A percentile compares a stretch with the other conserved stretches of the same genome.
phyloP scores from a whole-genome alignment of 192 early-diverging fungal species.

The Coemansia sp. region DNA sequence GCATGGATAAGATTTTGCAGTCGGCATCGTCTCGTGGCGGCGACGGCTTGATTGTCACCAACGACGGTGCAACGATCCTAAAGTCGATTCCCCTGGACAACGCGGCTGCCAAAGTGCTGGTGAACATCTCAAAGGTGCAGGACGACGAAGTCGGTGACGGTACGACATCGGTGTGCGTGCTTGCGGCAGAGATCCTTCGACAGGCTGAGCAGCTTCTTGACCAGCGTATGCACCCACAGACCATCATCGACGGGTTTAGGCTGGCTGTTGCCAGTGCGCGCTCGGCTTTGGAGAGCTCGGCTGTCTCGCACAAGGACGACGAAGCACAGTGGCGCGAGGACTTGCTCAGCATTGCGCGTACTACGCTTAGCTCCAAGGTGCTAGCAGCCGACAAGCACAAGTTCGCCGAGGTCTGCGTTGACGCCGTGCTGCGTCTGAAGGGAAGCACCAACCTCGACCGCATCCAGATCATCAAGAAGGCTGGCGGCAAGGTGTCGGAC shows the following conservation, averaged over 20 bases:
- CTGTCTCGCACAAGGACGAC: conserved; percentile 81
- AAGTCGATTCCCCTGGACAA: conserved; percentile 98
- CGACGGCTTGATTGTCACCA: conserved; percentile 90
- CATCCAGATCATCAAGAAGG: conserved; percentile 99
- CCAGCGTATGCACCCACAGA: conserved; percentile 97
- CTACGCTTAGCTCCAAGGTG: conserved; percentile 96
- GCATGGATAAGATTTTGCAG: conserved; percentile 99
- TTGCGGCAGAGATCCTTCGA: conserved; percentile 93
- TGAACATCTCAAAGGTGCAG: conserved; percentile 99
- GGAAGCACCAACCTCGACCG: conserved; percentile 96
- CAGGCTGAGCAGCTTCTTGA: conserved; percentile 92
- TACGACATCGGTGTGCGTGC: conserved; percentile 98
- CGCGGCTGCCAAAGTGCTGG: conserved; percentile 96
- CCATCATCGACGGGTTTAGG: conserved; percentile 95
- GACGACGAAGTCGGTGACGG: conserved; percentile 99
- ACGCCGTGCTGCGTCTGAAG: conserved; percentile 95
- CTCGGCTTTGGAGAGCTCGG: conserved; percentile 78
- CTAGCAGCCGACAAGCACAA: conserved; percentile 95
- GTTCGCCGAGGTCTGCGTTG: conserved; percentile 94
- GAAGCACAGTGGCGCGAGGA: conserved; percentile 80
- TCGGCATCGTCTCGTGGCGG: conserved; percentile 63
- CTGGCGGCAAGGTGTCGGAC: conserved; percentile 91
- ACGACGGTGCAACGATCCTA: conserved; percentile 99
- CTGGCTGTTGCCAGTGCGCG: conserved; percentile 83
- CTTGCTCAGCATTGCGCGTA: conserved; percentile 96